Conservation (phyloP, 1,284 basidiomycete species). For the Athelia sp. region DNA sequence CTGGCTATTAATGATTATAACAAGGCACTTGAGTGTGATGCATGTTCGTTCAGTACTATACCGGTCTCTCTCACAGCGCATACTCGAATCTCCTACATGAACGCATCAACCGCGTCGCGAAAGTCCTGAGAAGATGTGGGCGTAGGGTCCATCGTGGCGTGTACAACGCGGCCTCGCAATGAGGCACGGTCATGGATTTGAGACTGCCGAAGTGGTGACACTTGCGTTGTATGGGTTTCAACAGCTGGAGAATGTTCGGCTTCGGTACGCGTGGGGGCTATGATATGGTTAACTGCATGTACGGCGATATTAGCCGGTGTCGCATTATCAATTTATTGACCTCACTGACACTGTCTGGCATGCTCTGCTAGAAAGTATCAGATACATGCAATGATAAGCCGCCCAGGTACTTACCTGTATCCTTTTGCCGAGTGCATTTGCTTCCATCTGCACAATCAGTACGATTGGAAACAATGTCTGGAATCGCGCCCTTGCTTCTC, state of each 20-base stretch:
- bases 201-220: too few relatives aligned
- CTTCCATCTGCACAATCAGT: constrained; percentile 61
- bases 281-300: constrained; percentile 43
- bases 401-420: constrained; percentile 45
- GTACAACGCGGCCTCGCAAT: constrained; percentile 3
- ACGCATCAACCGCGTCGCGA: constrained; percentile 23
- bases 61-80: background rate
- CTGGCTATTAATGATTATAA: background rate
- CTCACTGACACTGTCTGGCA: constrained; percentile 62
- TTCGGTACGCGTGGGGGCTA: constrained; percentile 15
- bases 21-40: background rate
- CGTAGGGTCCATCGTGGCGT: background rate
- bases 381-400: constrained; percentile 2
- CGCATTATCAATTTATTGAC: background rate
- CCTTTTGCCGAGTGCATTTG: constrained; percentile 52
- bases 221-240: too few relatives aligned
- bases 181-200: background rate
- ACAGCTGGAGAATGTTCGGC: background rate
- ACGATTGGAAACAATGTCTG: constrained; percentile 43
- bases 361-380: constrained; percentile 40
- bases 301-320: constrained; percentile 4
- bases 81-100: constrained; percentile 14
- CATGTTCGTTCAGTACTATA: background rate
- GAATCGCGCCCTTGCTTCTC: constrained; percentile 59
- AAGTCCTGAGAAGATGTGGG: constrained; percentile 18